Evolutionary conservation across 441 rosid genomes (phyloP).

Genomic region (Populus trichocarpa): DNA sequence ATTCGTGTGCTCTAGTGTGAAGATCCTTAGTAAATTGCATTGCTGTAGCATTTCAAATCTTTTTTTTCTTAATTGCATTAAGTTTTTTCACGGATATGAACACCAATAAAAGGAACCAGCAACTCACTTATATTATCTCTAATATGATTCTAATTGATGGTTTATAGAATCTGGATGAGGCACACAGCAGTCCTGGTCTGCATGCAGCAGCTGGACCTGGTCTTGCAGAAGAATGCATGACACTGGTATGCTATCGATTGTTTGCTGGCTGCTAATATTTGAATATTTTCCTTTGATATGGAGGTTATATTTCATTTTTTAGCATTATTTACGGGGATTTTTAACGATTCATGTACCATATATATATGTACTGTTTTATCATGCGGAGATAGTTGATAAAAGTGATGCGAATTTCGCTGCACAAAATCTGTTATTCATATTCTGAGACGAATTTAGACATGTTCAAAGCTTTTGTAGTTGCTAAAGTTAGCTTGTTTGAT

Average conservation of each 20-base stretch:
- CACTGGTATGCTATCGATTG: constrained; percentile 55
- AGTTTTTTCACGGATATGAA: background rate
- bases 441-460: background rate
- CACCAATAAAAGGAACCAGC: background rate
- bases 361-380: background rate
- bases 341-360: background rate
- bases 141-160: constrained; percentile 24
- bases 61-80: background rate
- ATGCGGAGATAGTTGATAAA: background rate
- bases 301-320: background rate
- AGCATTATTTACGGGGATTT: background rate
- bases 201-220: constrained; percentile 99
- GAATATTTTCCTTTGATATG: background rate
- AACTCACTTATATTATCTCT: constrained; percentile 7
- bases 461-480: background rate
- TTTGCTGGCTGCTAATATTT: constrained; percentile 1
- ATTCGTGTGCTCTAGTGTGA: background rate
- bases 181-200: constrained; percentile 92
- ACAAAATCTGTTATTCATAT: background rate
- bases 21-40: background rate
- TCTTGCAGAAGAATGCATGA: constrained; percentile 91
- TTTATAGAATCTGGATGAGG: constrained; percentile 88
- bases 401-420: background rate
- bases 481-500: constrained; percentile 7
- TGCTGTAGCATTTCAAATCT: background rate